Evolutionary conservation across 176 grass and related monocot genomes (phyloP), one percentile per base, ranked within the genome.

Genomic region (Oryza glaberrima): DNA sequence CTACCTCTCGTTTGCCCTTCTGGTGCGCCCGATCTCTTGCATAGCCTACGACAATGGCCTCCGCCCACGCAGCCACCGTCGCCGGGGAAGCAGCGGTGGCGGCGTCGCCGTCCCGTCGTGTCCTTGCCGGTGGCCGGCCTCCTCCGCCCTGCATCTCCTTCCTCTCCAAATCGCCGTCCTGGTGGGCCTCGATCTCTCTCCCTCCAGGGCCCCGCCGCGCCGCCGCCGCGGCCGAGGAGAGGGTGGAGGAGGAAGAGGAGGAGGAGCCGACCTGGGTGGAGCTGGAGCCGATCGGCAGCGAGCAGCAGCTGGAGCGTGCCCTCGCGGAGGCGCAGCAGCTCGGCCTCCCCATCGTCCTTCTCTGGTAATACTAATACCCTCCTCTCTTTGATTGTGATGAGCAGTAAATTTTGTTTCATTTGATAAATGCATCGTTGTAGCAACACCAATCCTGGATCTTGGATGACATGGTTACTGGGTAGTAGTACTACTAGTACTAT

Each of bases 251-350:
- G 60, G 22, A 22, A 22, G 56, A 67, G 10, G 73, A 35, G 60
- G 78, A 91, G 9, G 89, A 26, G 2, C 87, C 90, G 67, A 44
- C 70, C 52, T 94, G 77, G 52, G 79, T 98, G 11, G 91, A 90
- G 73, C 84, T 98, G 69, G 86, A 80, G 60, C 85, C 83, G 65
- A 90, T 98, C 88, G 28, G 77, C 56, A 72, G 81, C 85, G 96
- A 96, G 90, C 77, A 89, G 81, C 90, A 91, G 81, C 86, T 96
- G 80, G 88, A 94, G 52, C 83, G 61, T 77, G 81, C 90, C 83
- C 82, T 98, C 3, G 81, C 83, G 23, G 90, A 94, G 51, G 93
- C 90, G 56, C 89, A 94, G 86, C 90, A 83, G 86, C 83, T 87
- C 75, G 77, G 76, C 77, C 83, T 72, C 43, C 82, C 90, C 79